phyloP scores from a whole-genome alignment of 805 yeast genomes.

The Ogataea angusta region DNA sequence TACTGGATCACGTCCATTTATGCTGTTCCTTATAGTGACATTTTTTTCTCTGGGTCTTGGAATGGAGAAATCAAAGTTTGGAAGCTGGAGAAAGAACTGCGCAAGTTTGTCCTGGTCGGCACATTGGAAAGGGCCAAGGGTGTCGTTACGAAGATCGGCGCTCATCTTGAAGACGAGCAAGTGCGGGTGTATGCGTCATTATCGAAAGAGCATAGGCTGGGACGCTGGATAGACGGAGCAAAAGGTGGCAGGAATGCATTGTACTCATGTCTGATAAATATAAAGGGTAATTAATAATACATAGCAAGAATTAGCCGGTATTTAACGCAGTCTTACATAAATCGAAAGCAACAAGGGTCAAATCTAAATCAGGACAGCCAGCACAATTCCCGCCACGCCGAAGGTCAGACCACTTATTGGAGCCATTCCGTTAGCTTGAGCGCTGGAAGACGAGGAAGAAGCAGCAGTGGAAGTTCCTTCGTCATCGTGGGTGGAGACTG shows the following conservation, averaged over 20 bases:
- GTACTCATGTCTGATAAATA: slow-evolving; percentile 47
- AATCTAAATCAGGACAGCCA: slow-evolving; percentile 36
- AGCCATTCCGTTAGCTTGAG: slow-evolving; percentile 29
- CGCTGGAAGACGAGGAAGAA: slow-evolving; percentile 31
- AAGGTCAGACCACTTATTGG: slow-evolving; percentile 32
- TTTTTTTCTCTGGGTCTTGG: slow-evolving; percentile 88
- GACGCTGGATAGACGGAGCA: slow-evolving; percentile 73
- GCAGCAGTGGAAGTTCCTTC: slow-evolving; percentile 12
- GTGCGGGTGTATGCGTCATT: slow-evolving; percentile 62
- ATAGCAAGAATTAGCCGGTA: slow-evolving; percentile 10
- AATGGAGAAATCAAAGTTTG: slow-evolving; percentile 75
- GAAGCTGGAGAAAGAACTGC: slow-evolving; percentile 63
- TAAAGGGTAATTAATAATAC: slow-evolving; percentile 16
- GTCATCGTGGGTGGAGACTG: slow-evolving; percentile 8
- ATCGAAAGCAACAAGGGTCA: slow-evolving; percentile 7
- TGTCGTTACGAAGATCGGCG: slow-evolving; percentile 60
- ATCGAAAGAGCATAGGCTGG: slow-evolving; percentile 83
- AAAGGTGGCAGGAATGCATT: slow-evolving; percentile 74
- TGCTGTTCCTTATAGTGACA: slow-evolving; percentile 80
- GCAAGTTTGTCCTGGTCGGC: slow-evolving; percentile 58
- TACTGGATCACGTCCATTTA: slow-evolving; percentile 80
- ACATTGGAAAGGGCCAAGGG: slow-evolving; percentile 63
- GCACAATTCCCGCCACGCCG: slow-evolving; percentile 35
- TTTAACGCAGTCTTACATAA: slow-evolving; percentile 7
- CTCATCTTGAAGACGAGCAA: slow-evolving; percentile 48